Conservation (phyloP, 2,329 filamentous ascomycete species). For the Xylaria sp. region DNA sequence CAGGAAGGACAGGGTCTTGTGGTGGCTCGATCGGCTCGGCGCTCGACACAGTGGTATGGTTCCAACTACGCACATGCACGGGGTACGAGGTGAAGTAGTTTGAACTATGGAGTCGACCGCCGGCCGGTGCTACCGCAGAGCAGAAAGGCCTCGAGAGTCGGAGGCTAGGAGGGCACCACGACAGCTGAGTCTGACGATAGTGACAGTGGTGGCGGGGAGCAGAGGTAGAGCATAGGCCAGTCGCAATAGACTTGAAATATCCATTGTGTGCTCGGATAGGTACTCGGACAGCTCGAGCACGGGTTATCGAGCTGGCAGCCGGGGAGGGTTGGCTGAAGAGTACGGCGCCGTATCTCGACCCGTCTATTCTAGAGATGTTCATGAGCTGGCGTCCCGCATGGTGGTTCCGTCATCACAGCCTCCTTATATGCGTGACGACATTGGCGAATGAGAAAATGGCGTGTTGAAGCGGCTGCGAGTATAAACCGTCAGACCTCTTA, state of each 20-base stretch:
- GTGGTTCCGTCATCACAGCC: conserved; percentile 49
- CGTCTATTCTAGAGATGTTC: conserved; percentile 68
- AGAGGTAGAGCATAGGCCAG: conserved; percentile 21
- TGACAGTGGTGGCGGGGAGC: not conserved
- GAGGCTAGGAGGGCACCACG: conserved; percentile 15
- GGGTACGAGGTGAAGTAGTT: conserved; percentile 41
- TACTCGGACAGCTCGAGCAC: conserved; percentile 22
- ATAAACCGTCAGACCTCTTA: not conserved
- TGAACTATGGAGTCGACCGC: conserved; percentile 33
- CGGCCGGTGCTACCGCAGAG: conserved; percentile 40
- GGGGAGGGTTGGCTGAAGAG: conserved; percentile 57
- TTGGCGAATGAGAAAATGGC: not conserved
- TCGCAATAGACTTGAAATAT: conserved; percentile 11
- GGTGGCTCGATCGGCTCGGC: conserved; percentile 11
- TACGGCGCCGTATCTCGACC: conserved; percentile 68
- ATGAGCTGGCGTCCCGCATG: conserved; percentile 62
- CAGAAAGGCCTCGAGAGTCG: conserved; percentile 31
- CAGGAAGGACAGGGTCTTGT: not conserved
- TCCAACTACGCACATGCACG: conserved; percentile 37
- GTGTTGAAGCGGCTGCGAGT: not conserved
- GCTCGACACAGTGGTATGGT: conserved; percentile 36
- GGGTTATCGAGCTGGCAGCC: conserved; percentile 40
- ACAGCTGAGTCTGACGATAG: conserved; percentile 9
- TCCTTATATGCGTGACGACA: conserved; percentile 38
- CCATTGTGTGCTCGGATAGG: conserved; percentile 30